Base-by-base conservation (phyloP, 1,284 basidiomycete genomes). In the Cutaneotrichosporon spelunceum region DNA sequence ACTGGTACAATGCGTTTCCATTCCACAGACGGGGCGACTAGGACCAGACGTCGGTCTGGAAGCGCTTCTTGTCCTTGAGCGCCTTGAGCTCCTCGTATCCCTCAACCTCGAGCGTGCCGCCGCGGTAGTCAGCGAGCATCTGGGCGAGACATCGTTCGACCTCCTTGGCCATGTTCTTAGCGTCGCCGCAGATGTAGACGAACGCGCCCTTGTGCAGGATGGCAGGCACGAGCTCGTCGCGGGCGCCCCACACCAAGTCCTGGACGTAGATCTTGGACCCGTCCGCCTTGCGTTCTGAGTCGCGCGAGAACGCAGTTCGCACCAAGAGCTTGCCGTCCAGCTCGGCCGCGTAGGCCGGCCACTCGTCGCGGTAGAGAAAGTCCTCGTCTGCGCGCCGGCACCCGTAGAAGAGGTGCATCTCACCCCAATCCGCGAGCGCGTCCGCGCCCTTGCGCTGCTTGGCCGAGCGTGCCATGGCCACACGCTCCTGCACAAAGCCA, bases 221-320 rank as follows among this genome's bases (percentile, higher is more conserved):
- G 27, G 90, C 87, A 64, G 93, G 87, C 4, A 90, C 90, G 61
- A 99, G 84, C 65, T 86, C 84, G 75, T 87, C 86, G 57, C 86
- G 83, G 71, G 90, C 85, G 60, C 93, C 85, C 88, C 89, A 92
- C 23, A 96, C 81, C 60, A 94, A 81, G 79, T 98, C 93, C 82
- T 99, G 95, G 24, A 98, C 95, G 81, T 99, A 99, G 70, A 95
- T 90, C 84, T 98, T 96, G 82, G 39, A 53, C 7, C 93, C 93
- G 74, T 95, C 92, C 2, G 91, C 84, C 77, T 90, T 93, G 29
- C 75, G 72, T 59, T 87, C 86, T 54, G 84, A 83, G 70, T 94
- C 89, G 56, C 95, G 87, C 27, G 92, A 95, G 80, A 97, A 89
- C 16, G 95, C 91, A 61, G 83, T 84, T 75, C 90, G 88, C 83